Conservation (phyloP, 2,329 filamentous ascomycete species). For the Hirsutella thompsonii region DNA sequence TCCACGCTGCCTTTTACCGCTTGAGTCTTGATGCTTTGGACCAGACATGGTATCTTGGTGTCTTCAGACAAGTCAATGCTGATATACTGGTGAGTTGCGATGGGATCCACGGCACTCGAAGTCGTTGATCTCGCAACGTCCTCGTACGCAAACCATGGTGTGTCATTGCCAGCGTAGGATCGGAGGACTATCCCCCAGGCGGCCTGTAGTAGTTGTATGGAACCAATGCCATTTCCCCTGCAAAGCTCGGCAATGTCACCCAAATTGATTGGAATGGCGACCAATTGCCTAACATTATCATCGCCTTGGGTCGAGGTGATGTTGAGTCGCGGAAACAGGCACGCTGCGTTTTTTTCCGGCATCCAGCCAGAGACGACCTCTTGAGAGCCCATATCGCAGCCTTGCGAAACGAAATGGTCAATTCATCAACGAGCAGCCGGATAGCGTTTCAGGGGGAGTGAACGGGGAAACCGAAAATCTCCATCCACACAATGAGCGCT, state of each 20-base stretch:
- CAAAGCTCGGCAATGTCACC: neutral
- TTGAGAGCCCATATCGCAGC: neutral
- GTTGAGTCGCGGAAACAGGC: slow-evolving; percentile 2
- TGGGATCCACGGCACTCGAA: neutral
- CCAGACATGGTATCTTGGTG: too few relatives aligned
- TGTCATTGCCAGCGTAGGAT: slow-evolving; percentile 1
- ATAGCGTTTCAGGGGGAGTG: too few relatives aligned
- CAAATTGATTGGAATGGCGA: neutral
- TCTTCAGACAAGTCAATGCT: neutral
- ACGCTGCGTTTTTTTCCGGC: neutral
- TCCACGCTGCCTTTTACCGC: neutral
- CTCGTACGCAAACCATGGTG: neutral
- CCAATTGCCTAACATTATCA: neutral
- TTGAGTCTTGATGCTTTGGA: too few relatives aligned
- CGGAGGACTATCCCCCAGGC: slow-evolving; percentile 1
- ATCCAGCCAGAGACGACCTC: neutral
- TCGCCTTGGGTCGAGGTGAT: neutral
- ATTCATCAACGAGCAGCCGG: too few relatives aligned
- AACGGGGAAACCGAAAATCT: too few relatives aligned
- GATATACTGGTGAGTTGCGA: neutral
- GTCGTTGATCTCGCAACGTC: neutral
- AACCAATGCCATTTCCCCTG: neutral
- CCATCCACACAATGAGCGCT: too few relatives aligned
- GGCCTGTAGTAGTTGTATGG: neutral
- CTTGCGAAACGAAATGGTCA: too few relatives aligned